A percentile compares a stretch with the other conserved stretches of the same genome.
Evolutionary conservation across 1,284 basidiomycete species (phyloP).

Genomic region (Earliella scabrosa): DNA sequence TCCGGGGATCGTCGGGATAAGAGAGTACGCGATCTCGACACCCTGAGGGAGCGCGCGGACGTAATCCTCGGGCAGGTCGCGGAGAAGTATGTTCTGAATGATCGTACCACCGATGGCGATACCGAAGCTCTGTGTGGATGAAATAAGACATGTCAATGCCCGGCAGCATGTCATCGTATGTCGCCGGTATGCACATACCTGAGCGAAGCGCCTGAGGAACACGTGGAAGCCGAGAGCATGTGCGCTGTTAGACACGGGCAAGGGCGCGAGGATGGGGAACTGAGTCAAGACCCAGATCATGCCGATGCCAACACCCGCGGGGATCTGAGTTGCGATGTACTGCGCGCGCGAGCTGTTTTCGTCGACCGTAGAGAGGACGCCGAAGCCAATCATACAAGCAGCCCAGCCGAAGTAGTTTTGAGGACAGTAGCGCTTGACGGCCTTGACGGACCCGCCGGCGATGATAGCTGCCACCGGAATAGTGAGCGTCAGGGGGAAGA

Average conservation of each 20-base stretch:
- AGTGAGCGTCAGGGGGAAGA: slow-evolving; percentile 36
- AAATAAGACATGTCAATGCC: background rate
- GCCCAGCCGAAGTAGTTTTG: slow-evolving; percentile 46
- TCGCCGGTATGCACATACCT: slow-evolving; percentile 9
- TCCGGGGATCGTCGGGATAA: slow-evolving; percentile 12
- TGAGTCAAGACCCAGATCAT: slow-evolving; percentile 24
- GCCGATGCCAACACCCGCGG: slow-evolving; percentile 17
- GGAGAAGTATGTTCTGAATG: slow-evolving; percentile 20
- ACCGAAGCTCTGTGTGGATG: slow-evolving; percentile 20
- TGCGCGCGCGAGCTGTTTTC: slow-evolving; percentile 4
- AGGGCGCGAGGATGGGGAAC: slow-evolving; percentile 42
- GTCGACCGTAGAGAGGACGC: slow-evolving; percentile 40
- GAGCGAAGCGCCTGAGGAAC: slow-evolving; percentile 36
- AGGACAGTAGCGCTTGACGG: slow-evolving; percentile 38
- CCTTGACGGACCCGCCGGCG: slow-evolving; percentile 34
- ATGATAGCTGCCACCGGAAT: slow-evolving; percentile 37
- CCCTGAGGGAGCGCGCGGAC: slow-evolving; percentile 13
- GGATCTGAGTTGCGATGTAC: slow-evolving; percentile 16
- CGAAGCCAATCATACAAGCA: slow-evolving; percentile 40
- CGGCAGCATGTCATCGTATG: background rate
- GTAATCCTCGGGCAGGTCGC: slow-evolving; percentile 15
- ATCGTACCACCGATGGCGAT: slow-evolving; percentile 21
- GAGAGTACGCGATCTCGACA: slow-evolving; percentile 22
- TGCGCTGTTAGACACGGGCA: slow-evolving; percentile 35
- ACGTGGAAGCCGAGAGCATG: slow-evolving; percentile 36